phyloP scores from a whole-genome alignment of 768 basidiomycete genomes.

The Suillus fuscotomentosus region DNA sequence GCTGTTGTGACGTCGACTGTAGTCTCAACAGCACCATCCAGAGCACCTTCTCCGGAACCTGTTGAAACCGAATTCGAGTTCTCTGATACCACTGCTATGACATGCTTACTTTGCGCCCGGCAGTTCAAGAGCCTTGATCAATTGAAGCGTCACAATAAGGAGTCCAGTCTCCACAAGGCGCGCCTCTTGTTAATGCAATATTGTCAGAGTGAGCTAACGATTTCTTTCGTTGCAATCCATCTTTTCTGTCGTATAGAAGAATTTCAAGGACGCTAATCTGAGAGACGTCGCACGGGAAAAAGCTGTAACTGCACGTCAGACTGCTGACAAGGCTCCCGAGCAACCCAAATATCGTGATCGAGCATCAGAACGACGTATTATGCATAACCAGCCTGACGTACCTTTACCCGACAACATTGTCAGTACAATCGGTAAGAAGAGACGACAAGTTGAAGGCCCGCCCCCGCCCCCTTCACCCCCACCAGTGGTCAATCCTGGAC shows the following conservation, averaged over 20 bases:
- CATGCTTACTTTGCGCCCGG: constrained; percentile 88
- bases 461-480: constrained; percentile 62
- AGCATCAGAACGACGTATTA: constrained; percentile 84
- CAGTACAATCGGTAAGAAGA: constrained; percentile 35
- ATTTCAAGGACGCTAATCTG: constrained; percentile 69
- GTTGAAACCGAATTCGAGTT: constrained; percentile 76
- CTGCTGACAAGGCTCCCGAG: constrained; percentile 32
- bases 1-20: constrained; percentile 7
- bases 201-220: constrained; percentile 28
- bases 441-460: constrained; percentile 49
- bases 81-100: constrained; percentile 68
- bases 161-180: constrained; percentile 96
- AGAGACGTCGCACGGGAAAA: constrained; percentile 77
- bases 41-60: constrained; percentile 37
- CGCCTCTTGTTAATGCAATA: constrained; percentile 32
- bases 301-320: constrained; percentile 43
- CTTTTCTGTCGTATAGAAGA: constrained; percentile 60
- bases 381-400: constrained; percentile 90
- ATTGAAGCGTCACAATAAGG: constrained; percentile 85
- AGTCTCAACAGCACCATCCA: constrained; percentile 21
- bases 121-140: constrained; percentile 90
- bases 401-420: constrained; percentile 61
- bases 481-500: constrained; percentile 63
- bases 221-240: constrained; percentile 19
- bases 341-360: constrained; percentile 93